A percentile compares a stretch with the other conserved stretches of the same genome.
Evolutionary conservation across 495 filamentous ascomycete genomes (phyloP).

Genomic region (Xylaria venustula): DNA sequence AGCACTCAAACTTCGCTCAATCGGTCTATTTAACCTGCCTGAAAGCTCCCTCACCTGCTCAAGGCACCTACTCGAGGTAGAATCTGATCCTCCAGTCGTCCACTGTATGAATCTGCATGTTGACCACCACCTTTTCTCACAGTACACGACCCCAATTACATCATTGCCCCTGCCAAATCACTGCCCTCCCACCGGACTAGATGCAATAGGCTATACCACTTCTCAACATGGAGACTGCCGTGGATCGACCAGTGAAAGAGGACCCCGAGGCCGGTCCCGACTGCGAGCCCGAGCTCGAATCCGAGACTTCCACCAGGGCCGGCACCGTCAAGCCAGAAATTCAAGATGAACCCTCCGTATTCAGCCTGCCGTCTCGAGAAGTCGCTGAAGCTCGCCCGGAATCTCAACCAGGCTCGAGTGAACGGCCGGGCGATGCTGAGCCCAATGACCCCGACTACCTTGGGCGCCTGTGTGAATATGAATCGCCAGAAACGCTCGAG

Average conservation of each 20-base stretch:
- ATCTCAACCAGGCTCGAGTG: neutral
- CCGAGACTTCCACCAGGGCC: neutral
- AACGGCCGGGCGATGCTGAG: neutral
- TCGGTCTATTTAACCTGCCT: too few species aligned
- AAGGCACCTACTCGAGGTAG: too few species aligned
- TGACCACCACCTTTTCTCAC: too few species aligned
- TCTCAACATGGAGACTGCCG: neutral
- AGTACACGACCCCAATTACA: too few species aligned
- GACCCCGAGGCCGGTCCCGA: too few species aligned
- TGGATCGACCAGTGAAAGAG: neutral
- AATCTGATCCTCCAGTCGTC: too few species aligned
- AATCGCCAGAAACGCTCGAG: constrained; percentile 27
- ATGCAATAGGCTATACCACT: neutral
- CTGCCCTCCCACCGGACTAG: neutral
- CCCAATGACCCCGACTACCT: constrained; percentile 13
- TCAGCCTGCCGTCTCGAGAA: neutral
- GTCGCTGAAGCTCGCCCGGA: neutral
- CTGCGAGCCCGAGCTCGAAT: neutral
- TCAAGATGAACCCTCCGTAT: neutral
- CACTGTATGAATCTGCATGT: too few species aligned
- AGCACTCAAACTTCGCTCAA: too few species aligned
- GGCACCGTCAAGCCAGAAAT: neutral
- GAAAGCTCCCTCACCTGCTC: too few species aligned
- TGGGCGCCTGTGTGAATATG: constrained; percentile 14
- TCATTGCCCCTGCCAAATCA: neutral